Conservation (phyloP, 2,329 filamentous ascomycete genomes). For the Pestalotiopsis sp. region DNA sequence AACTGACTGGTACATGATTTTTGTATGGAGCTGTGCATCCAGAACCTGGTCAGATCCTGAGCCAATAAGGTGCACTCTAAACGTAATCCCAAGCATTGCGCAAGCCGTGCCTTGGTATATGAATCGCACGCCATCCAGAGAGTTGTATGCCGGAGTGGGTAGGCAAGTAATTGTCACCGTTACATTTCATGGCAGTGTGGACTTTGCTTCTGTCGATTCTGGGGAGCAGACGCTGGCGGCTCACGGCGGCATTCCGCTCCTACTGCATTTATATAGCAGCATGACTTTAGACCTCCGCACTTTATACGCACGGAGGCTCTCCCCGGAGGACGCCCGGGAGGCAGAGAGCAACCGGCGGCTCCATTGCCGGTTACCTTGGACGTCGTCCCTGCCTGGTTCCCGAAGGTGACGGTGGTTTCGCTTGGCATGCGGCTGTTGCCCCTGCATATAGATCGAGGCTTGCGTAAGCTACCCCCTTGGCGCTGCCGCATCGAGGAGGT, state of each 20-base stretch:
- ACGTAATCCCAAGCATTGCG: background rate
- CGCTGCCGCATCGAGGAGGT: conserved; percentile 7
- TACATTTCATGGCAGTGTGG: background rate
- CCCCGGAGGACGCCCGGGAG: background rate
- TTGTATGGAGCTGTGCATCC: background rate
- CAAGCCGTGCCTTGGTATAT: background rate
- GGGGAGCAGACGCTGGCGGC: background rate
- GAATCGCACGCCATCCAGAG: background rate
- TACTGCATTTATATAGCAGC: background rate
- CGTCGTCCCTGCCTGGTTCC: too few relatives aligned
- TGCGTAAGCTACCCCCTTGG: background rate
- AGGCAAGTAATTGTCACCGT: background rate
- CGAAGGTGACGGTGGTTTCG: conserved; percentile 5
- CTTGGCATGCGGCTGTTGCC: conserved; percentile 2
- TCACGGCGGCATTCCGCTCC: too few relatives aligned
- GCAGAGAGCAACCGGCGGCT: background rate
- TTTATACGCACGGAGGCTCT: background rate
- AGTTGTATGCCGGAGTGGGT: background rate
- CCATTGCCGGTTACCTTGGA: background rate
- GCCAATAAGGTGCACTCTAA: background rate
- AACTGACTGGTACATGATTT: background rate
- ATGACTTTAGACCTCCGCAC: background rate
- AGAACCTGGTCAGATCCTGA: background rate
- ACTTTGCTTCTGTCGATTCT: background rate
- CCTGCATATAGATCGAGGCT: background rate